phyloP scores from a whole-genome alignment of 108 stramenopile genomes.

The Epithemia pelagica region DNA sequence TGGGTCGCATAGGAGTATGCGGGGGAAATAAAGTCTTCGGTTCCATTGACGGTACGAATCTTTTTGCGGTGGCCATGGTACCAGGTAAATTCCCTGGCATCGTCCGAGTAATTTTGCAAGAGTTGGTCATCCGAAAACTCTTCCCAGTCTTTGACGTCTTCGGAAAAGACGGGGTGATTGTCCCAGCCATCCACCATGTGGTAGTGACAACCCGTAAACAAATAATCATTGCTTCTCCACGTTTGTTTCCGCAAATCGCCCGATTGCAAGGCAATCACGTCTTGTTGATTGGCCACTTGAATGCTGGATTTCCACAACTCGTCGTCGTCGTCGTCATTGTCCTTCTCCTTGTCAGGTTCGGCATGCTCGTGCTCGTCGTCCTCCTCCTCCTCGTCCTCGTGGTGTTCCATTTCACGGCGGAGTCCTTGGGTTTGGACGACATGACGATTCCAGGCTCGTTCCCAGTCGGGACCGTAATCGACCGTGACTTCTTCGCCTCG shows the following conservation, averaged over 20 bases:
- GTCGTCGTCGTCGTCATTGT: no score
- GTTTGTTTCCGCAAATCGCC: no score
- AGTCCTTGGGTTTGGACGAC: no score
- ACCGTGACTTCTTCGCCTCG: conserved; percentile 57
- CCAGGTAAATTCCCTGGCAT: conserved; percentile 4
- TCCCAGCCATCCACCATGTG: neutral
- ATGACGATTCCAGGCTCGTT: conserved; percentile 53
- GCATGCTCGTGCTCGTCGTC: no score
- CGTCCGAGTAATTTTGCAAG: neutral
- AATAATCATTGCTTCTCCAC: no score
- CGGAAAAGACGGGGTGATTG: conserved; percentile 6
- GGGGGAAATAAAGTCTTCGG: neutral
- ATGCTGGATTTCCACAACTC: no score
- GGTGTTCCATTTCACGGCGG: no score
- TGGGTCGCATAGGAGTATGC: conserved; percentile 2
- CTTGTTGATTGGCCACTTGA: neutral
- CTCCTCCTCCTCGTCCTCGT: no score
- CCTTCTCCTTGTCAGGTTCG: no score
- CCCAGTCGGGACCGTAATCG: conserved; percentile 54
- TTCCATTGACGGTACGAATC: no score
- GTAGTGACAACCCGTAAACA: conserved; percentile 14
- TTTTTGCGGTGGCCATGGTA: neutral
- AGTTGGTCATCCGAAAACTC: neutral
- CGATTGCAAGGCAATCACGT: neutral
- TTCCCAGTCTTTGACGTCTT: conserved; percentile 1